Evolutionary conservation across 257 asterid genomes (phyloP), one percentile per base, ranked within the genome.

Genomic region (Jacaranda copaia): DNA sequence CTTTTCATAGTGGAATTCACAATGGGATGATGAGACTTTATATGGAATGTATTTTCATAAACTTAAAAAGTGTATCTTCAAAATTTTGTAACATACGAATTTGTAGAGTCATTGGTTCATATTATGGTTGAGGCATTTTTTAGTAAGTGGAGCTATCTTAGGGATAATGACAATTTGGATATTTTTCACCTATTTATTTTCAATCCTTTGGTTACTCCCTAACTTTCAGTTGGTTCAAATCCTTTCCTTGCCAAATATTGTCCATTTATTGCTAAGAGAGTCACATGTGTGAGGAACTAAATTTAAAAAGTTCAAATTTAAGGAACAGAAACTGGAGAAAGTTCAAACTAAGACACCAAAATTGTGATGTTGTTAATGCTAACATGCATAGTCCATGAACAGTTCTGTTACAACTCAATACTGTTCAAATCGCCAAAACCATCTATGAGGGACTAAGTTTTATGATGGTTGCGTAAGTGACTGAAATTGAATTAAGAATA

Each of bases 31-130:
- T n/a, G n/a, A 46, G 8, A 40, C 13, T 80, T 55, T 61, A n/a
- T 56, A 39, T 74, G 18, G 46, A 36, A 38, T 51, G 15, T 63
- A 49, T 62, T 62, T 74, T 57, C 45, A 7, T 42, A 4, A 19
- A 39, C 35, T n/a, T 64, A 10, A 40, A 5, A 59, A 32, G 61
- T 11, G 43, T 56, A 49, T 59, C 66, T 45, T 62, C 45, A 36
- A 35, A 25, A 66, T 52, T 49, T 76, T 18, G 16, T 3, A 53
- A 61, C 25, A 13, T 49, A 70, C 48, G 35, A 36, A 53, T 63
- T 72, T 49, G 72, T 70, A 49, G 45, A 53, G 39, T 46, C 66
- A 70, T 46, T 66, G 46, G 51, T 70, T 25, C 35, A 56, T 36
- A 4, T 63, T 32, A 52, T 57, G 61, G 10, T 48, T 51, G 49